phyloP scores from a whole-genome alignment of 2,329 filamentous ascomycete species.

The Chaetomiaceae sp. region DNA sequence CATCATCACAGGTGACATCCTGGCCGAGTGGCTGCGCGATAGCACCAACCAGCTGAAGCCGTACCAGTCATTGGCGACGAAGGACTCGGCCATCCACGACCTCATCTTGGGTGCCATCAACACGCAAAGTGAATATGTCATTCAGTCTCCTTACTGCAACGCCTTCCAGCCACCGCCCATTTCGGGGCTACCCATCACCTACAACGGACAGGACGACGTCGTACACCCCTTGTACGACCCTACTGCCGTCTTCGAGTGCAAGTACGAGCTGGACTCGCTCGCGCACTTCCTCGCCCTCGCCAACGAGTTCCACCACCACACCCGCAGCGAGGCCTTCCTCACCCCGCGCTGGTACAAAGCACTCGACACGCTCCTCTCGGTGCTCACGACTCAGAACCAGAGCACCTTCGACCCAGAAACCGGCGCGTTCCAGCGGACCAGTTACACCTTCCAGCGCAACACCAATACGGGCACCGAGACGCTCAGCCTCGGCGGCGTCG shows the following conservation, averaged over 20 bases:
- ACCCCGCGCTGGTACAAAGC: constrained; percentile 73
- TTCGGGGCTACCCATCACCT: constrained; percentile 62
- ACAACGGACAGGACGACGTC: constrained; percentile 73
- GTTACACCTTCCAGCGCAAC: constrained; percentile 79
- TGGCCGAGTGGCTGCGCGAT: constrained; percentile 90
- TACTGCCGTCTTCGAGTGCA: constrained; percentile 88
- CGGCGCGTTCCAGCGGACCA: constrained; percentile 60
- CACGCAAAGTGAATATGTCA: constrained; percentile 91
- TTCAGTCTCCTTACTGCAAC: constrained; percentile 93
- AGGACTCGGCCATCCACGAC: constrained; percentile 69
- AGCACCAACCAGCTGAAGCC: constrained; percentile 86
- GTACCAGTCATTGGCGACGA: constrained; percentile 78
- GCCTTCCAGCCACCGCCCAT: constrained; percentile 93
- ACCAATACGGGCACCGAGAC: constrained; percentile 88
- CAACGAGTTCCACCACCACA: constrained; percentile 81
- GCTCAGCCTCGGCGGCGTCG: constrained; percentile 70
- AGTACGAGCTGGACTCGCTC: constrained; percentile 95
- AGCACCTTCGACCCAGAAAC: constrained; percentile 71
- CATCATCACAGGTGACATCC: constrained; percentile 85
- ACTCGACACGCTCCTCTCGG: constrained; percentile 63
- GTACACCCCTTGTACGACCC: constrained; percentile 87
- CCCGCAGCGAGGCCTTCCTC: constrained; percentile 70
- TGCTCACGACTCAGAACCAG: constrained; percentile 71
- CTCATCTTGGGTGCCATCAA: constrained; percentile 91
- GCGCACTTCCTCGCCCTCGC: constrained; percentile 81